phyloP scores from a whole-genome alignment of 805 yeast species.

The Clavispora phyllophila region DNA sequence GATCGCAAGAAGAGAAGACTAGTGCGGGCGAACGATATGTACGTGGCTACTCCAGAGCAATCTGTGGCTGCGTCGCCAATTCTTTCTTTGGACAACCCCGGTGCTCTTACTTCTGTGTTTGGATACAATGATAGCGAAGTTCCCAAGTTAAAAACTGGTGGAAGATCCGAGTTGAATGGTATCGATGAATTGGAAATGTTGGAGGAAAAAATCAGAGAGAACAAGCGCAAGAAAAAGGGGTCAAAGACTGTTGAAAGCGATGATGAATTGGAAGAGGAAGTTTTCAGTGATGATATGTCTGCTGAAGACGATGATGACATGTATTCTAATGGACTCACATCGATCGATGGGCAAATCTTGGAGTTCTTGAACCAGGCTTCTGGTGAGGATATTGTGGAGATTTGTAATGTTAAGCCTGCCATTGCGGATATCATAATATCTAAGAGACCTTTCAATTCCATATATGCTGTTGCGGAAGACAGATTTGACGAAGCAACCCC shows the following conservation, averaged over 20 bases:
- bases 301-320: slow-evolving; percentile 37
- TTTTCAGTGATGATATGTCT: slow-evolving; percentile 45
- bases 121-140: slow-evolving; percentile 5
- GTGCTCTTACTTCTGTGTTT: slow-evolving; percentile 2
- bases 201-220: slow-evolving; percentile 35
- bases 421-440: slow-evolving; percentile 61
- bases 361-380: slow-evolving; percentile 78
- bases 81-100: not conserved
- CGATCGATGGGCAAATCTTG: slow-evolving; percentile 62
- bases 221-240: slow-evolving; percentile 20
- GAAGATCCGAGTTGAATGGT: slow-evolving; percentile 11
- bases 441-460: slow-evolving; percentile 62
- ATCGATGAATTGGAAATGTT: slow-evolving; percentile 36
- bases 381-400: slow-evolving; percentile 70
- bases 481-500: slow-evolving; percentile 37
- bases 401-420: slow-evolving; percentile 63
- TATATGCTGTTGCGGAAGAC: slow-evolving; percentile 55
- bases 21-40: slow-evolving; percentile 24
- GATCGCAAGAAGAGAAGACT: slow-evolving; percentile 30
- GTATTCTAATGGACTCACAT: slow-evolving; percentile 33
- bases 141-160: slow-evolving; percentile 3
- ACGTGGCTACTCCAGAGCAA: not conserved
- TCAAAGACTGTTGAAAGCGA: slow-evolving; percentile 25
- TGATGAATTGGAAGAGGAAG: slow-evolving; percentile 41
- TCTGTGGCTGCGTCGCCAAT: not conserved